Base-by-base conservation (phyloP, 1,284 basidiomycete genomes). In the Trichosporon coremiiforme region DNA sequence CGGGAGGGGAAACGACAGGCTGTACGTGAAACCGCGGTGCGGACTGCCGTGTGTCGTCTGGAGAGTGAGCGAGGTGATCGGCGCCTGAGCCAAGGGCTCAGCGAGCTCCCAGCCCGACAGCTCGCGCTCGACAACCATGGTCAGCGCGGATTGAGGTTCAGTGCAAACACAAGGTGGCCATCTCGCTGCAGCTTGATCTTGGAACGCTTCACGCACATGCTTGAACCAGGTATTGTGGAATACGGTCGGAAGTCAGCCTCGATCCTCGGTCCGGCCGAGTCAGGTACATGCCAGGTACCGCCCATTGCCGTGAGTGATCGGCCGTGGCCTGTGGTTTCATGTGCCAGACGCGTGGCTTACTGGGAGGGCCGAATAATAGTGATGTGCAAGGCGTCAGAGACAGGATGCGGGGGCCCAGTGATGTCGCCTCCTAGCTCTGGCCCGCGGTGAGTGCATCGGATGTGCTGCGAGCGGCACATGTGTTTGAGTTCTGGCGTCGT, bases 1-100 rank as follows among this genome's bases (percentile, higher is more conserved):
- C 25, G 77, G 70, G 2, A 78, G 76, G 7, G 81, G 80, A 68
- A 83, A 80, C 55, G 77, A 75, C 70, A 85, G 67, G 0, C 72
- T 74, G 74, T 79, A 84, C 31, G 74, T 74, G 70, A 80, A 84
- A 63, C 75, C 80, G 22, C 75, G 67, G 63, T 72, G 76, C 4
- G 71, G 64, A 2, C 76, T 74, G 15, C 69, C 53, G 1, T 71
- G 31, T 1, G 73, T 64, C 2, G 77, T 73, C 17, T 66, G 55
- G 50, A 80, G 75, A n/a, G 67, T 60, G 75, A 80, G 77, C 10
- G 72, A 69, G 33, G 66, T 75, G 67, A 77, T 66, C 25, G 67
- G 60, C 13, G 57, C 22, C 1, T 73, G 73, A 12, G 68, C n/a
- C 55, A 70, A 71, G 36, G 66, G 67, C 0, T 38, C 55, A 2